A percentile compares a stretch with the other conserved stretches of the same genome.
Conservation (phyloP, 257 asterid species). For the Solanum clarkiae region DNA sequence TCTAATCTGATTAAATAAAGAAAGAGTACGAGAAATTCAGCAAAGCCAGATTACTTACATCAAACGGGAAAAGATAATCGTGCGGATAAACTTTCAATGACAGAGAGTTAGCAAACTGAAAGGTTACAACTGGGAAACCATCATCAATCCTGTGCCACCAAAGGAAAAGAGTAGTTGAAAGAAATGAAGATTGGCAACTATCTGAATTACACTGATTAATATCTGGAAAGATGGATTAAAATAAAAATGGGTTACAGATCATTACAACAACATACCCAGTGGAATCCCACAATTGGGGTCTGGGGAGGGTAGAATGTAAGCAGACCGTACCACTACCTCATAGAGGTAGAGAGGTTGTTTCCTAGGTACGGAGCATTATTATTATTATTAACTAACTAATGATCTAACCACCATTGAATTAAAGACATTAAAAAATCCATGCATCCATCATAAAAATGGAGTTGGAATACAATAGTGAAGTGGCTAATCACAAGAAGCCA, state of each 20-base stretch:
- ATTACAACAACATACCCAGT: background rate
- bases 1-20: background rate
- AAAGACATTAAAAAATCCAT: background rate
- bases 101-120: conserved; percentile 33
- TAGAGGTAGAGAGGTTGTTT: no score
- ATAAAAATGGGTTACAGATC: background rate
- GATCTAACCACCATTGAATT: background rate
- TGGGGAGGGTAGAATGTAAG: no score
- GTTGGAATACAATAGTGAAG: background rate
- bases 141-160: conserved; percentile 43
- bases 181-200: background rate
- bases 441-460: background rate
- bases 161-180: background rate
- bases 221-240: background rate
- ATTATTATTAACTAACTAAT: background rate
- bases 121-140: conserved; percentile 52
- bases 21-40: background rate
- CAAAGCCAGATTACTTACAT: conserved; percentile 30
- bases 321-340: no score
- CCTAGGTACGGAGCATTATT: background rate
- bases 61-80: conserved; percentile 44
- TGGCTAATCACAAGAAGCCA: background rate
- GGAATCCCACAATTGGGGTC: no score
- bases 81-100: conserved; percentile 44
- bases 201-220: background rate